A percentile compares a stretch with the other conserved stretches of the same genome.
Conservation (phyloP, 768 basidiomycete genomes). For the Trametes meyenii region DNA sequence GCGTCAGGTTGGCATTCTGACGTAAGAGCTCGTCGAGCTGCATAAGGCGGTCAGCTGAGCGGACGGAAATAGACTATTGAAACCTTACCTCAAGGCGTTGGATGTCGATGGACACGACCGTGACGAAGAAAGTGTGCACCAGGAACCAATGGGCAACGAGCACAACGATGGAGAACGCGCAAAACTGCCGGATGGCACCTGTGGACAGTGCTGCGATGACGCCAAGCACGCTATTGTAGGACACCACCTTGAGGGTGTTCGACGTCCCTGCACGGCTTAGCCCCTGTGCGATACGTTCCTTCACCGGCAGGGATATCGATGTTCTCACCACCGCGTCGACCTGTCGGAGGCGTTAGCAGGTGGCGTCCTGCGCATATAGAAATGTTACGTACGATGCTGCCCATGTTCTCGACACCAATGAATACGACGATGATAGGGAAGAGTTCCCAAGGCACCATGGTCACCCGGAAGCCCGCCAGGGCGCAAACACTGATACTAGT, state of each 20-base stretch:
- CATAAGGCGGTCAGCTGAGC: slow-evolving; percentile 15
- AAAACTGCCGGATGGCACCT: slow-evolving; percentile 90
- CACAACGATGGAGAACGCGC: slow-evolving; percentile 90
- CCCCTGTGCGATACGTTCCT: slow-evolving; percentile 89
- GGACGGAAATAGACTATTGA: slow-evolving; percentile 1
- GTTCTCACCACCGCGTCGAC: slow-evolving; percentile 86
- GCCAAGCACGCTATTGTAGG: slow-evolving; percentile 81
- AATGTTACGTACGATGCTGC: slow-evolving; percentile 68
- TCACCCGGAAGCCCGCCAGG: slow-evolving; percentile 83
- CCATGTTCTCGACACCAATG: slow-evolving; percentile 98
- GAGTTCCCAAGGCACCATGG: slow-evolving; percentile 89
- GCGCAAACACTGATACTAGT: slow-evolving; percentile 94
- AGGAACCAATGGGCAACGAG: slow-evolving; percentile 97
- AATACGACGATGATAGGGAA: slow-evolving; percentile 94
- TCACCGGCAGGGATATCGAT: slow-evolving; percentile 83
- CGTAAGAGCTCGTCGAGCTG: slow-evolving; percentile 86
- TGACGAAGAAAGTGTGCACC: slow-evolving; percentile 93
- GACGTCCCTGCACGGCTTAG: slow-evolving; percentile 88
- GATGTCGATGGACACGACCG: slow-evolving; percentile 94
- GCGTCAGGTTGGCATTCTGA: slow-evolving; percentile 63
- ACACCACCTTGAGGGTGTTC: slow-evolving; percentile 89
- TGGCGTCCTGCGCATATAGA: slow-evolving; percentile 2
- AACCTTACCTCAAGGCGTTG: slow-evolving; percentile 80
- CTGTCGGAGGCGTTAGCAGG: slow-evolving; percentile 42
- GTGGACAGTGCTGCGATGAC: slow-evolving; percentile 72